These are phyloP conservation scores for Thyridium curvatum DNA, from an alignment of 2,329 filamentous ascomycete genomes.

Conservation along the genomic window DNA sequence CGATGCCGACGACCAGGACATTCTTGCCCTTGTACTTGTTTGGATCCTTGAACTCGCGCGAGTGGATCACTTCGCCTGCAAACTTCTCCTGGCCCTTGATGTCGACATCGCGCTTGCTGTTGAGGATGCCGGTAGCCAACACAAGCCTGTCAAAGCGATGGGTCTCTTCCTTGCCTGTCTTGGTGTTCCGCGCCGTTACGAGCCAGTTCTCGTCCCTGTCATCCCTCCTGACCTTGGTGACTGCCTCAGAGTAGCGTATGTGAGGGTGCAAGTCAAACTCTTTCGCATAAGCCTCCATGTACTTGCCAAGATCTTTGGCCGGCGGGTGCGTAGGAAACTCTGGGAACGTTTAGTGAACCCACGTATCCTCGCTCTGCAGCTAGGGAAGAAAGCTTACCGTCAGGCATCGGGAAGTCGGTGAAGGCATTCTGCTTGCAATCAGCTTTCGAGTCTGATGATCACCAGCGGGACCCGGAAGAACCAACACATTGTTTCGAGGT, in stretches of 20 bases:
- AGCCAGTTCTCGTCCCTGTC: slow-evolving; percentile 2
- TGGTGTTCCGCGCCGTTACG: neutral
- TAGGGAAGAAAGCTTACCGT: neutral
- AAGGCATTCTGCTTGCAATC: slow-evolving; percentile 1
- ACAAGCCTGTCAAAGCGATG: slow-evolving; percentile 7
- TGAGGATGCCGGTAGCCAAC: slow-evolving; percentile 7
- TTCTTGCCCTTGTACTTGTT: slow-evolving; percentile 8
- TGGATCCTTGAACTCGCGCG: slow-evolving; percentile 8
- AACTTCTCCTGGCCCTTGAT: slow-evolving; percentile 11
- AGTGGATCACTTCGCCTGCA: slow-evolving; percentile 9
- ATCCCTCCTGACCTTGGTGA: slow-evolving; percentile 4
- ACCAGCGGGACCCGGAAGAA: too few species aligned
- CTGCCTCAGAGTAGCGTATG: slow-evolving; percentile 3
- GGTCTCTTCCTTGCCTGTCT: neutral
- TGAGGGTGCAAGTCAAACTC: too few species aligned
- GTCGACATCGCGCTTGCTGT: slow-evolving; percentile 2
- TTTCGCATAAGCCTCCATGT: too few species aligned
- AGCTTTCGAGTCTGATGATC: too few species aligned
- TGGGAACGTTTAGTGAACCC: too few species aligned
- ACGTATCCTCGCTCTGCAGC: too few species aligned
- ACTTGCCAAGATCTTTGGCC: too few species aligned
- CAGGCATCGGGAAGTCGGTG: slow-evolving; percentile 7
- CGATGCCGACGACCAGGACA: slow-evolving; percentile 7
- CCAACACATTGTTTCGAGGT: slow-evolving; percentile 6
- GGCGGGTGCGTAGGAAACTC: too few species aligned